Percentiles rank a stretch among this genome's conserved stretches.
These are phyloP conservation scores for Rhizopus arrhizus DNA, from an alignment of 371 early-diverging fungal genomes.

Conservation along the genomic window DNA sequence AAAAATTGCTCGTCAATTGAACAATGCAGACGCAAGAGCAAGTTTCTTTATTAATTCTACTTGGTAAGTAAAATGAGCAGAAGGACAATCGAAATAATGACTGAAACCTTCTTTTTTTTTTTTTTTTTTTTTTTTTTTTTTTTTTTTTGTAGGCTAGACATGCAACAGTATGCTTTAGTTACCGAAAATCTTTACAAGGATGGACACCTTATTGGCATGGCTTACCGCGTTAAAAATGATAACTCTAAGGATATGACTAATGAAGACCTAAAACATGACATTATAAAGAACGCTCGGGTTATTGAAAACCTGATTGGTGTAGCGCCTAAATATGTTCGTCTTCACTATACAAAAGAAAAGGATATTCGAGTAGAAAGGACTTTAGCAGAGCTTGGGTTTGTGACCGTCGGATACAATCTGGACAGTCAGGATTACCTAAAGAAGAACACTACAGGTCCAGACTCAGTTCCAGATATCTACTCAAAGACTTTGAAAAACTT, in stretches of 20 bases:
- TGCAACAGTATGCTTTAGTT: conserved; percentile 57
- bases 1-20: conserved; percentile 56
- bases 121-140: background rate
- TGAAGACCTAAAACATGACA: conserved; percentile 47
- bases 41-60: conserved; percentile 63
- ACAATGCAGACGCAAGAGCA: conserved; percentile 55
- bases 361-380: conserved; percentile 47
- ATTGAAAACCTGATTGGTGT: conserved; percentile 53
- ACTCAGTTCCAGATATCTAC: background rate
- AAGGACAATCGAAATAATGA: no score
- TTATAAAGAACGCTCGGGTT: conserved; percentile 48
- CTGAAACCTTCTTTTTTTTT: background rate
- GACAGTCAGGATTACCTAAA: conserved; percentile 59
- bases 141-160: conserved; percentile 30
- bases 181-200: conserved; percentile 55
- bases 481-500: conserved; percentile 35
- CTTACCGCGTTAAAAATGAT: conserved; percentile 58
- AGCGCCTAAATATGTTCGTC: conserved; percentile 55
- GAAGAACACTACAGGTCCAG: conserved; percentile 14
- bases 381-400: conserved; percentile 52
- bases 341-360: conserved; percentile 53
- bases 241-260: conserved; percentile 47
- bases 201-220: conserved; percentile 64
- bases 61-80: conserved; percentile 35
- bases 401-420: conserved; percentile 55